A percentile compares a stretch with the other conserved stretches of the same genome.
Conservation (phyloP, 2,329 filamentous ascomycete genomes). For the Trichoderma harzianum region DNA sequence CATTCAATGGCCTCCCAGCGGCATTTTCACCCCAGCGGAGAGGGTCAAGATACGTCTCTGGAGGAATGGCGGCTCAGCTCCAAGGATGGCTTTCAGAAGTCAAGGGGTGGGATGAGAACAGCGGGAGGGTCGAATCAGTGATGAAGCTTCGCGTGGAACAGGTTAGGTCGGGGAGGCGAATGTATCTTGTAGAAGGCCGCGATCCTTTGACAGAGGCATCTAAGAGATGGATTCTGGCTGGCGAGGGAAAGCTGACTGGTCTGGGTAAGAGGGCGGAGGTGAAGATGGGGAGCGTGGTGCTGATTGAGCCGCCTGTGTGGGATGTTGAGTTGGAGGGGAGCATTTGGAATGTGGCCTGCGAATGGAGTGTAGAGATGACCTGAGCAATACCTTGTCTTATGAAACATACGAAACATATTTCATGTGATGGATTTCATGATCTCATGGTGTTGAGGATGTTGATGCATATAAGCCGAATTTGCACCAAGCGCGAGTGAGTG, state of each 20-base stretch:
- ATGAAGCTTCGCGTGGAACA: conserved; percentile 31
- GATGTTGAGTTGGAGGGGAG: conserved; percentile 35
- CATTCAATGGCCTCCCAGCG: conserved; percentile 25
- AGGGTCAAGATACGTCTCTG: conserved; percentile 34
- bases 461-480: conserved; percentile 35
- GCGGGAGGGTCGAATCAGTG: conserved; percentile 17
- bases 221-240: conserved; percentile 35
- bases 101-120: conserved; percentile 32
- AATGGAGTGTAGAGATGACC: conserved; percentile 32
- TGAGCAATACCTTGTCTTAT: background rate
- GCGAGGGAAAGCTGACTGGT: conserved; percentile 37
- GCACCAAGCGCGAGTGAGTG: conserved; percentile 32
- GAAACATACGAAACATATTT: background rate
- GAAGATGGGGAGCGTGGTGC: conserved; percentile 30
- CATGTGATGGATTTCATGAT: background rate
- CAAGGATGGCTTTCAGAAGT: conserved; percentile 42
- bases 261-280: conserved; percentile 31
- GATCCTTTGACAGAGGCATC: background rate
- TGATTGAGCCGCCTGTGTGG: conserved; percentile 38
- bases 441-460: background rate
- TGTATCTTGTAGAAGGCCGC: conserved; percentile 34
- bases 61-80: conserved; percentile 38
- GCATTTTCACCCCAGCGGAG: conserved; percentile 38
- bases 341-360: conserved; percentile 38
- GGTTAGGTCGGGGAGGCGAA: conserved; percentile 31